phyloP scores from a whole-genome alignment of 176 grass and related monocot species.

The Eremochloa ophiuroides region DNA sequence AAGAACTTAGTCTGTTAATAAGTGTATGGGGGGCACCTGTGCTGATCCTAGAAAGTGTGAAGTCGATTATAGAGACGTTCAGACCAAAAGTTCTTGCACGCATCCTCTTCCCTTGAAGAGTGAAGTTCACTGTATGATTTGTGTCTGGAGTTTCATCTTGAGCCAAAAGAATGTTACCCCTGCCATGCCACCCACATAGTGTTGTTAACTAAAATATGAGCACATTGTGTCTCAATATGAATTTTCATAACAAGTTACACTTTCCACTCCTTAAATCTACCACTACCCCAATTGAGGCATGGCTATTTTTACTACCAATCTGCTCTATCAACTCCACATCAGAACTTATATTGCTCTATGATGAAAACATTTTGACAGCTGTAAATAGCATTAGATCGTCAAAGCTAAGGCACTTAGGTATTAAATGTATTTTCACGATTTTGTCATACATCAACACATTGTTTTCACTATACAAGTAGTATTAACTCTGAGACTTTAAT shows the following conservation, averaged over 20 bases:
- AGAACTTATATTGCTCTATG: too few relatives aligned
- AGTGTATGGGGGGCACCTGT: conserved; percentile 48
- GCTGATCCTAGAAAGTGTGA: conserved; percentile 94
- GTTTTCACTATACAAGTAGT: background rate
- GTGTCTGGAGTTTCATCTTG: conserved; percentile 45
- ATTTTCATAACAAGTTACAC: background rate
- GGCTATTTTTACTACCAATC: too few relatives aligned
- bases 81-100: conserved; percentile 60
- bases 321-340: too few relatives aligned
- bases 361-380: too few relatives aligned
- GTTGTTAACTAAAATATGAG: conserved; percentile 26
- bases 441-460: background rate
- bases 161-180: conserved; percentile 94
- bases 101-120: conserved; percentile 60
- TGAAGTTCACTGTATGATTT: conserved; percentile 33
- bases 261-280: background rate
- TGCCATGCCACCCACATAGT: conserved; percentile 28
- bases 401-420: background rate
- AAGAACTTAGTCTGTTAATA: background rate
- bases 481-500: background rate
- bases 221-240: background rate
- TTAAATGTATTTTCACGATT: background rate
- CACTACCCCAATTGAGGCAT: too few relatives aligned
- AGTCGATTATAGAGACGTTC: conserved; percentile 79
- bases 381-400: background rate